A percentile compares a stretch with the other conserved stretches of the same genome.
Evolutionary conservation across 306 rosid genomes (phyloP).

Genomic region (Citrullus mucosospermus): DNA sequence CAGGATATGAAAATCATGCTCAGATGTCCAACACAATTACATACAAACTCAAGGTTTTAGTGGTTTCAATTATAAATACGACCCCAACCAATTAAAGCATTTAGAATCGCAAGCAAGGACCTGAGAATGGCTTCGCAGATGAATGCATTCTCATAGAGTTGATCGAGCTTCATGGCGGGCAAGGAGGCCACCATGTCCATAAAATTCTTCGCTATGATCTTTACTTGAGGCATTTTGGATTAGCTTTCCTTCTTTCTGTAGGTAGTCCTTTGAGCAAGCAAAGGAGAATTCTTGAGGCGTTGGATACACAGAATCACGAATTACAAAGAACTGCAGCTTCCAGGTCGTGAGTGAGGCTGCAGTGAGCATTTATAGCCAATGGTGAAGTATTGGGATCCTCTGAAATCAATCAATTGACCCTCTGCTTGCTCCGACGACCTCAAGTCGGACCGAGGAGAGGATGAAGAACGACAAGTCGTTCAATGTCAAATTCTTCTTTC

Average conservation of each 20-base stretch:
- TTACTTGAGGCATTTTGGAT: slow-evolving; percentile 76
- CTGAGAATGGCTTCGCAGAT: slow-evolving; percentile 97
- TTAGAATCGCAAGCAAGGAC: slow-evolving; percentile 16
- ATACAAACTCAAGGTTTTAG: not conserved
- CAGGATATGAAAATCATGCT: not conserved
- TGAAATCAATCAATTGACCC: not conserved
- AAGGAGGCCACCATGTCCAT: slow-evolving; percentile 99
- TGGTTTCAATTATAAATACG: not conserved
- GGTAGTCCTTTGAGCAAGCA: not conserved
- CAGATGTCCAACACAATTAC: not conserved
- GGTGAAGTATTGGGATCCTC: not conserved
- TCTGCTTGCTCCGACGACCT: not conserved
- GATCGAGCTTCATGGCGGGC: slow-evolving; percentile 90
- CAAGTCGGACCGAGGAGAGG: not conserved
- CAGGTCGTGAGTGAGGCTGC: not conserved
- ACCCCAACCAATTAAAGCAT: not conserved
- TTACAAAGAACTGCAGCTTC: not conserved
- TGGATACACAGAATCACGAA: not conserved
- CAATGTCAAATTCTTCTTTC: not conserved
- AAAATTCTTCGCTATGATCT: slow-evolving; percentile 83
- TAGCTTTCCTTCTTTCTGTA: not conserved
- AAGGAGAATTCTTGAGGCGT: not conserved
- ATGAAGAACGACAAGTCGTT: not conserved
- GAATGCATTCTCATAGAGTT: slow-evolving; percentile 71
- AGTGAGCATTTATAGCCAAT: not conserved